Conservation (phyloP, 148 eudicot genomes). For the Fagopyrum tataricum region DNA sequence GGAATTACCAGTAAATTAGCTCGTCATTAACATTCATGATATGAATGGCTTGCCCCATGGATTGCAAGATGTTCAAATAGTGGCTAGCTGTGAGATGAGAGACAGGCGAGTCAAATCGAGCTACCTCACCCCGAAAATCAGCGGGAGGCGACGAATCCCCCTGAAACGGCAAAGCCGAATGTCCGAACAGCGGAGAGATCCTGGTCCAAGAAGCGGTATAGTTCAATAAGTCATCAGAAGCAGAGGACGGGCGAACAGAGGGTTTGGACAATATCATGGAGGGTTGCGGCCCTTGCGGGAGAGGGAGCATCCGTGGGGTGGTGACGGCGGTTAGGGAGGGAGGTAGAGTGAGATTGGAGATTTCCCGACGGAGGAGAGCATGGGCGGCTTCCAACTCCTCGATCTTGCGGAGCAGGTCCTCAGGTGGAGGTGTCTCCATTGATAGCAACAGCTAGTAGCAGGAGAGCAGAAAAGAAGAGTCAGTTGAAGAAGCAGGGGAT, state of each 20-base stretch:
- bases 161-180: conserved; percentile 59
- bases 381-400: conserved; percentile 75
- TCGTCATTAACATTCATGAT: conserved; percentile 43
- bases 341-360: conserved; percentile 52
- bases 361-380: conserved; percentile 60
- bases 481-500: too few species aligned
- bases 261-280: conserved; percentile 15
- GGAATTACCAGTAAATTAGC: conserved; percentile 61
- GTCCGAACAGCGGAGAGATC: conserved; percentile 44
- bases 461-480: too few species aligned
- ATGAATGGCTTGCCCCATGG: conserved; percentile 89
- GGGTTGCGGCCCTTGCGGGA: conserved; percentile 63
- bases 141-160: conserved; percentile 22
- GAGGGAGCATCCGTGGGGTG: conserved; percentile 40
- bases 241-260: neutral
- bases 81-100: conserved; percentile 49
- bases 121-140: conserved; percentile 25
- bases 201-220: conserved; percentile 28
- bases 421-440: conserved; percentile 41
- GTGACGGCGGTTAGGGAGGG: conserved; percentile 12
- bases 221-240: conserved; percentile 18
- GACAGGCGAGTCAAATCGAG: conserved; percentile 12
- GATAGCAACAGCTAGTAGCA: too few species aligned
- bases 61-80: conserved; percentile 77
- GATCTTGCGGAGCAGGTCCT: conserved; percentile 71